Evolutionary conservation across 2,329 filamentous ascomycete genomes (phyloP).

Genomic region (Aureobasidium namibiae): DNA sequence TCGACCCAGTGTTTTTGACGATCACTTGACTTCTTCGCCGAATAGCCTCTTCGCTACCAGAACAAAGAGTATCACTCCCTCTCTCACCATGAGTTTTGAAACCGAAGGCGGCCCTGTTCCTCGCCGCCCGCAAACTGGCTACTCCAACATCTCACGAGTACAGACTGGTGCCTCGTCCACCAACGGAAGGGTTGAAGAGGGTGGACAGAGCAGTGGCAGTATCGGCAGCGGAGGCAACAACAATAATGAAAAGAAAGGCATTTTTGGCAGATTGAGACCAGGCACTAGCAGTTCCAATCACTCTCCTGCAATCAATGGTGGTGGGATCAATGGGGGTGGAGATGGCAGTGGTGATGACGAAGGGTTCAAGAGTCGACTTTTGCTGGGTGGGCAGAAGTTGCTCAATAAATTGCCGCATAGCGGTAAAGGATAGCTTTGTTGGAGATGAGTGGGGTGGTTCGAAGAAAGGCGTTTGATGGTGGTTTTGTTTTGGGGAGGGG

Average conservation of each 20-base stretch:
- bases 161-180: neutral
- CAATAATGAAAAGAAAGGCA: neutral
- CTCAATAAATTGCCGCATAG: constrained; percentile 25
- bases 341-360: constrained; percentile 18
- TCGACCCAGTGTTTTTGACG: neutral
- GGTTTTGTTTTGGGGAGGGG: too few species aligned
- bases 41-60: neutral
- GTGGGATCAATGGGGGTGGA: neutral
- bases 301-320: neutral
- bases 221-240: neutral
- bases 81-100: neutral
- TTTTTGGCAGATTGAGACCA: neutral
- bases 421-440: neutral
- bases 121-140: neutral
- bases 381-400: constrained; percentile 36
- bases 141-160: neutral
- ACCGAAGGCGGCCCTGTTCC: neutral
- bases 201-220: neutral
- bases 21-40: neutral
- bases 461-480: too few species aligned
- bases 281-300: neutral
- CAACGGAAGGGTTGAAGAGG: neutral
- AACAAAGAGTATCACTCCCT: neutral
- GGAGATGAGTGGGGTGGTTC: too few species aligned
- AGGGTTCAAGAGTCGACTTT: constrained; percentile 31